A percentile compares a stretch with the other conserved stretches of the same genome.
These are phyloP conservation scores for Fusarium veterinarium DNA, from an alignment of 2,329 filamentous ascomycete genomes.

Conservation along the genomic window DNA sequence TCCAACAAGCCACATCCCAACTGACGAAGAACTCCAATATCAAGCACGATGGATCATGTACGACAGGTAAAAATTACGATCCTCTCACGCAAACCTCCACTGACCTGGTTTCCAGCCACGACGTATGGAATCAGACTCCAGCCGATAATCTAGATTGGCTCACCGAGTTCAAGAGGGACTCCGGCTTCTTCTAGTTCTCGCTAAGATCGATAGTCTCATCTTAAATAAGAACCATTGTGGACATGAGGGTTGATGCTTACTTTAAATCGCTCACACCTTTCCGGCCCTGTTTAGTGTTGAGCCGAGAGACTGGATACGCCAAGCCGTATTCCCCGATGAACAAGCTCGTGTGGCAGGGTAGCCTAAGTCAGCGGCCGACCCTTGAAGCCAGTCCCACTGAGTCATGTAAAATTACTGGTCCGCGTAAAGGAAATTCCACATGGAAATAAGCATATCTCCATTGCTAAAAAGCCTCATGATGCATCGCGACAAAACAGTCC, in stretches of 20 bases:
- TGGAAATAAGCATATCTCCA: not conserved
- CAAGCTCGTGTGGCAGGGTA: not conserved
- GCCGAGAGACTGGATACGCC: not conserved
- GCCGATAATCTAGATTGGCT: constrained; percentile 19
- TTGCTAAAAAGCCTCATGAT: not conserved
- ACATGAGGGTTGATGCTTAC: not conserved
- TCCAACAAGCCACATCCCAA: constrained; percentile 46
- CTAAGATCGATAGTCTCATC: not conserved
- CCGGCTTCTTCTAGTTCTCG: not conserved
- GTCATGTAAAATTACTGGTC: not conserved
- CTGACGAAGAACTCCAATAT: constrained; percentile 50
- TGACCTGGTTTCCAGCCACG: not conserved
- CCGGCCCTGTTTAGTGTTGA: not conserved
- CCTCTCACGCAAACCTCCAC: accelerated
- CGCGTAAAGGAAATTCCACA: not conserved
- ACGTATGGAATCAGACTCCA: constrained; percentile 23
- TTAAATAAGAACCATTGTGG: not conserved
- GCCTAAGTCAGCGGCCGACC: not conserved
- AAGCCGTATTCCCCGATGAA: not conserved
- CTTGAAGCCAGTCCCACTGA: not conserved
- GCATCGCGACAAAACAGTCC: too few relatives aligned
- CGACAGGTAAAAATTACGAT: constrained; percentile 36
- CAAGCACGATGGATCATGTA: constrained; percentile 50
- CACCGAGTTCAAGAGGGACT: constrained; percentile 9
- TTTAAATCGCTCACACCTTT: not conserved